These are phyloP conservation scores for Rosa persica DNA, from an alignment of 306 rosid species.

Conservation along the genomic window DNA sequence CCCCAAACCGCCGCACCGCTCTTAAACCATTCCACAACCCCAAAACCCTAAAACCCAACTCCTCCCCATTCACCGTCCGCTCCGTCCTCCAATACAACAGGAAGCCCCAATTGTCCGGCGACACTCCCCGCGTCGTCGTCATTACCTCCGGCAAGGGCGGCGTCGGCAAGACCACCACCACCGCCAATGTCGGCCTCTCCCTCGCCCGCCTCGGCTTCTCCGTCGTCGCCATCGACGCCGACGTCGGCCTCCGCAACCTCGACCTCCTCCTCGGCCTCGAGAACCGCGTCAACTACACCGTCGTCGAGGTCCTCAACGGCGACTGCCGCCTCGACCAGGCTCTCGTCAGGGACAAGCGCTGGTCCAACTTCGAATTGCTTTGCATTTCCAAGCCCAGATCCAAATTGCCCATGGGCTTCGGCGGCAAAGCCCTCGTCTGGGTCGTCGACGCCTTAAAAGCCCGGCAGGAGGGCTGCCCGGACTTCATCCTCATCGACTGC, in stretches of 20 bases:
- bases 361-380: constrained; percentile 92
- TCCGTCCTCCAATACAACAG: constrained; percentile 87
- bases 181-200: constrained; percentile 93
- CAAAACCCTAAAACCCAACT: constrained; percentile 36
- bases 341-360: constrained; percentile 84
- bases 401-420: constrained; percentile 84
- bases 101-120: constrained; percentile 86
- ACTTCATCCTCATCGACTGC: constrained; percentile 84
- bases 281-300: constrained; percentile 94
- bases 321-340: constrained; percentile 98
- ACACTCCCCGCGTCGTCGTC: constrained; percentile 88
- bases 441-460: constrained; percentile 82
- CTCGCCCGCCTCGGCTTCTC: constrained; percentile 93
- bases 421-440: constrained; percentile 92
- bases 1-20: constrained; percentile 27
- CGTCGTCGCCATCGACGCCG: constrained; percentile 94
- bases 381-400: constrained; percentile 94
- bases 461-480: constrained; percentile 63
- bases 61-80: constrained; percentile 6
- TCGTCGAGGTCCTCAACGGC: constrained; percentile 88
- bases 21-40: constrained; percentile 22
- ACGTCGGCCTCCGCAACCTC: constrained; percentile 95
- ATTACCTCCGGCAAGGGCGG: constrained; percentile 95
- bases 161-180: constrained; percentile 91
- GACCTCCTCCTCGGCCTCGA: constrained; percentile 97